These are phyloP conservation scores for Apiotrichum laibachii DNA, from an alignment of 1,284 basidiomycete genomes.

Conservation along the genomic window DNA sequence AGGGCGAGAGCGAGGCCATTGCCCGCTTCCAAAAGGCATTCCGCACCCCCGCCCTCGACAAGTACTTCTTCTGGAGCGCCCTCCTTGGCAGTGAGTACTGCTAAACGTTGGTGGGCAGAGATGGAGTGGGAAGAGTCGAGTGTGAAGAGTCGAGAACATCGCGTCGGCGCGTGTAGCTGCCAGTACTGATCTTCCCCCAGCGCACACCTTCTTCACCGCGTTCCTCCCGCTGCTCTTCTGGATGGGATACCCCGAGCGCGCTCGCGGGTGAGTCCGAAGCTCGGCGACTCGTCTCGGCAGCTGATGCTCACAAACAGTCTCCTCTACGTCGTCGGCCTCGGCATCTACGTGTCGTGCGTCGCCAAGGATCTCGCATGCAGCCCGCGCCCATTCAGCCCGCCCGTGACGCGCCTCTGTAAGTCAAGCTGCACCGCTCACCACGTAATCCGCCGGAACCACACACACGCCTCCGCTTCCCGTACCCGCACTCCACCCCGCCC, in stretches of 20 bases:
- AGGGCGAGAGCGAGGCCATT: conserved; percentile 65
- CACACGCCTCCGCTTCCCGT: too few species aligned
- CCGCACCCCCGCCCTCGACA: conserved; percentile 70
- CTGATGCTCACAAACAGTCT: conserved; percentile 55
- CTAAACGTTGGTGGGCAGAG: too few species aligned
- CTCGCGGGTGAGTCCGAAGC: conserved; percentile 62
- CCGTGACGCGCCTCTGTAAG: conserved; percentile 70
- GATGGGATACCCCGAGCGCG: conserved; percentile 71
- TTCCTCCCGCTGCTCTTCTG: conserved; percentile 83
- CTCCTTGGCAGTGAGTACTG: conserved; percentile 63
- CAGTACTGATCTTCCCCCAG: conserved; percentile 18
- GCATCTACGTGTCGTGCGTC: conserved; percentile 80
- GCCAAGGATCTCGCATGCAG: conserved; percentile 87
- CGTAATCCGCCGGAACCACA: too few species aligned
- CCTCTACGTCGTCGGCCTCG: conserved; percentile 69
- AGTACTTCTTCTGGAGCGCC: conserved; percentile 87
- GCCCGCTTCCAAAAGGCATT: conserved; percentile 66
- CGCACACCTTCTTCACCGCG: conserved; percentile 93
- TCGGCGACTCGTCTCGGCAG: conserved; percentile 1
- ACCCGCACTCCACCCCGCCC: too few species aligned
- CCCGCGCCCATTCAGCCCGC: conserved; percentile 85
- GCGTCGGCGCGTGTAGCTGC: too few species aligned
- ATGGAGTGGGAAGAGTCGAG: neutral
- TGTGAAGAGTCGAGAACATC: too few species aligned
- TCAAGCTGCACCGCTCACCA: neutral